Evolutionary conservation across 345 rosid genomes (phyloP).

Genomic region (Cardamine chenopodiifolia): DNA sequence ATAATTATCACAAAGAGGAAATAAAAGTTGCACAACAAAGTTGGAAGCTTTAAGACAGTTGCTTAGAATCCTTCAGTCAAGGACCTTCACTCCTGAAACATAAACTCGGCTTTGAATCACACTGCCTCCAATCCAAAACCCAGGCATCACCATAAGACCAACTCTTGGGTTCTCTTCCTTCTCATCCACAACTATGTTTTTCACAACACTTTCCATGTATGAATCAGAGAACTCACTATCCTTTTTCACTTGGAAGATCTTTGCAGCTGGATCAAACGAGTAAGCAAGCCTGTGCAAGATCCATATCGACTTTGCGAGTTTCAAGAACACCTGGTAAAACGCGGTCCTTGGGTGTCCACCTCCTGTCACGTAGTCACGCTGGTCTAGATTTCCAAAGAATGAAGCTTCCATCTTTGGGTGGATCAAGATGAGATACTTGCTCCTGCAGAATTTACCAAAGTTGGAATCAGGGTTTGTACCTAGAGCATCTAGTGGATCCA

Average conservation of each 20-base stretch:
- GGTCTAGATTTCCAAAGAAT: slow-evolving; percentile 80
- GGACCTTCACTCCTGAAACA: slow-evolving; percentile 70
- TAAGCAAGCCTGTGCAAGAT: slow-evolving; percentile 74
- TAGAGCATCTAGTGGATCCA: slow-evolving; percentile 70
- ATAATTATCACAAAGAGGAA: slow-evolving; percentile 7
- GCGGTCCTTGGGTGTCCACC: slow-evolving; percentile 86
- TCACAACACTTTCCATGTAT: slow-evolving; percentile 78
- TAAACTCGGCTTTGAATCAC: slow-evolving; percentile 76
- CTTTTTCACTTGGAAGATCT: slow-evolving; percentile 67
- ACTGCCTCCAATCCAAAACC: slow-evolving; percentile 75
- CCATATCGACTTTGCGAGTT: slow-evolving; percentile 79
- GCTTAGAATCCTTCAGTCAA: slow-evolving; percentile 47
- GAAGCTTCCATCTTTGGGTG: slow-evolving; percentile 93
- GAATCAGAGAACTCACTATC: slow-evolving; percentile 77
- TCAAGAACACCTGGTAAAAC: slow-evolving; percentile 74
- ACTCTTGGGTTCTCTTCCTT: slow-evolving; percentile 57
- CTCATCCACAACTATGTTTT: slow-evolving; percentile 61
- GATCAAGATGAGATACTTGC: slow-evolving; percentile 66
- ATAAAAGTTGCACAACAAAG: slow-evolving; percentile 27
- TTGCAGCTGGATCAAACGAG: slow-evolving; percentile 69
- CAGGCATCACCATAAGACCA: slow-evolving; percentile 88
- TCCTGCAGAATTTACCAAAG: slow-evolving; percentile 73
- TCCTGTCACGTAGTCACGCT: slow-evolving; percentile 64
- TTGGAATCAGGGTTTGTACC: slow-evolving; percentile 75
- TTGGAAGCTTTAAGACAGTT: slow-evolving; percentile 24